Evolutionary conservation across 495 filamentous ascomycete species (phyloP).

Genomic region (Chaetomium cochliodes): DNA sequence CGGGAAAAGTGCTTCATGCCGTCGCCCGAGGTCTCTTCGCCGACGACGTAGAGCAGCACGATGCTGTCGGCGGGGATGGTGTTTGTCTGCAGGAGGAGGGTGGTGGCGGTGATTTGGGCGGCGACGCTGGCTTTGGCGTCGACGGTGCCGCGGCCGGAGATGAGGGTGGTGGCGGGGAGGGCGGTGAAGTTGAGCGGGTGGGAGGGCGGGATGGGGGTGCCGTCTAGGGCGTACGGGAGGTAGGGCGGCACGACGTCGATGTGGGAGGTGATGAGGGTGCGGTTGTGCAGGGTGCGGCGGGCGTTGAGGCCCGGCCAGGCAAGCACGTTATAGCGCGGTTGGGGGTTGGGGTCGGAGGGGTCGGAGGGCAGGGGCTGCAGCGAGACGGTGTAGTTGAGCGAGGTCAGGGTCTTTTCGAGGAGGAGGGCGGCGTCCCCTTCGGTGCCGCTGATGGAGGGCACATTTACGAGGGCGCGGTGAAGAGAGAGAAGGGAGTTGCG

Average conservation of each 20-base stretch:
- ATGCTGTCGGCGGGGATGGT: constrained; percentile 48
- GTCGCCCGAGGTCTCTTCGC: constrained; percentile 76
- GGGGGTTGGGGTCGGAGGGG: constrained; percentile 37
- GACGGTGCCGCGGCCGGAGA: constrained; percentile 75
- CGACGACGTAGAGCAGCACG: constrained; percentile 83
- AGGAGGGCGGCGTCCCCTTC: constrained; percentile 69
- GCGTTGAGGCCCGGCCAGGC: constrained; percentile 57
- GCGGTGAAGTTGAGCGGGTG: constrained; percentile 36
- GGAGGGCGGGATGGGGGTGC: constrained; percentile 26
- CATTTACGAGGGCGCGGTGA: constrained; percentile 72
- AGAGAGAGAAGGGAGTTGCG: constrained; percentile 63
- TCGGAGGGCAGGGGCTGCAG: constrained; percentile 65
- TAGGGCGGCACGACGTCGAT: constrained; percentile 70
- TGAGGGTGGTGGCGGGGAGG: constrained; percentile 22
- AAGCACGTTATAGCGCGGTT: constrained; percentile 65
- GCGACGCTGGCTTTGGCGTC: constrained; percentile 91
- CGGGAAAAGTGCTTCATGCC: constrained; percentile 75
- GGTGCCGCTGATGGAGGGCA: constrained; percentile 70
- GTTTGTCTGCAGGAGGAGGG: constrained; percentile 51
- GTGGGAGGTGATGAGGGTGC: constrained; percentile 72
- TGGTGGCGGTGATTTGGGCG: constrained; percentile 66
- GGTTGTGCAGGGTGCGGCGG: constrained; percentile 38
- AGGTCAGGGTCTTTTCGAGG: constrained; percentile 63
- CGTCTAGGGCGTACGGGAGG: constrained; percentile 58
- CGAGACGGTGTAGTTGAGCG: constrained; percentile 46